Evolutionary conservation across 805 yeast species (phyloP), one percentile per base, ranked within the genome.

Genomic region (Pichia nakasei): DNA sequence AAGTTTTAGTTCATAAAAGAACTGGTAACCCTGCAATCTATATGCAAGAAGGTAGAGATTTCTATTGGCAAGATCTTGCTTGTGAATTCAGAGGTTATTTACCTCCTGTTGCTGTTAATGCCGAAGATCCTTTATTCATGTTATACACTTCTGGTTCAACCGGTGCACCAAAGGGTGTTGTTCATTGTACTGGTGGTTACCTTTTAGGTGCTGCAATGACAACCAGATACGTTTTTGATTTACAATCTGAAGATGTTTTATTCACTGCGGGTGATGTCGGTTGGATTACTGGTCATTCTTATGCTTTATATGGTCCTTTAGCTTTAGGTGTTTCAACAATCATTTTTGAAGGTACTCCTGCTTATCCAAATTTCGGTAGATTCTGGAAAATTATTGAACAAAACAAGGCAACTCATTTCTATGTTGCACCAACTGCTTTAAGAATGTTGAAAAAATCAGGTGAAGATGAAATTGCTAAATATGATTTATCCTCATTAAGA

Each of bases 211-310:
- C 97, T 22, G 78, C 87, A 44, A 70, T 89, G 63, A 85, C 97
- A 42, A 85, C 96, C 39, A 85, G 82, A 68, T 91, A 89, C 67
- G 88, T 88, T 38, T 91, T 93, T 64, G 97, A 94, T 64, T 80
- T 93, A 39, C 96, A 87, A 60, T 80, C 80, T 47, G 84, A 82
- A 49, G 97, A 93, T 65, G 73, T 84, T 37, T 67, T 91, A 49
- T 91, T 93, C 72, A 91, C 97, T 35, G 97, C 97, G 34, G 97
- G 97, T 60, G 97, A 93, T 63, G 87, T 93, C 45, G 97, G 98
- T 61, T 93, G 98, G 97, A 93, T 93, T 63, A 93, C 98, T 17
- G 97, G 97, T 54, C 98, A 93, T 66, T 85, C 97, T 9, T 93
- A 91, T 61, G 95, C 87, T 37, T 76, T 91, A 38, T 93, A 93